These are phyloP conservation scores for Strobilomyces dryophilus DNA, from an alignment of 768 basidiomycete genomes.

Conservation along the genomic window DNA sequence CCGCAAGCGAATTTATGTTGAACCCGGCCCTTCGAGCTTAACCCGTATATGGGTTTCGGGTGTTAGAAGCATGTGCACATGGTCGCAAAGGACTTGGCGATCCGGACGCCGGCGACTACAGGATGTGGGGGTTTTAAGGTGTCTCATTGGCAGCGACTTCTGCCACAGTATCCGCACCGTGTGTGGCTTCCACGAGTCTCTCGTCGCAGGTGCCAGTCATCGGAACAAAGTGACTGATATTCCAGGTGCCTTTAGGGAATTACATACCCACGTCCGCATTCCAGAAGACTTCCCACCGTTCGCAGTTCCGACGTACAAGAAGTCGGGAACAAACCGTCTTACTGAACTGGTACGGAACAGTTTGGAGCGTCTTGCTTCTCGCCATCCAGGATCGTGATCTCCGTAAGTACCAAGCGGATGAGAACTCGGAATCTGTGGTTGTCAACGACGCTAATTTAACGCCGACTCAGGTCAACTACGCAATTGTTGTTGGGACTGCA, in stretches of 20 bases:
- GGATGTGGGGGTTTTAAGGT: slow-evolving; percentile 1
- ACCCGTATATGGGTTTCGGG: neutral
- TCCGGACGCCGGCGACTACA: slow-evolving; percentile 16
- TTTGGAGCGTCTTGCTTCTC: slow-evolving; percentile 3
- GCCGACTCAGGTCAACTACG: neutral
- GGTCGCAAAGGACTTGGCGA: neutral
- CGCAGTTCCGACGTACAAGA: slow-evolving; percentile 6
- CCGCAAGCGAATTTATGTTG: slow-evolving; percentile 8
- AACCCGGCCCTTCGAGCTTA: neutral
- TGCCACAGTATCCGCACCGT: neutral
- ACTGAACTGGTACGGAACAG: neutral
- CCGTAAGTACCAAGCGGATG: slow-evolving; percentile 8
- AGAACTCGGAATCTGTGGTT: neutral
- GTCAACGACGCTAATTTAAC: neutral
- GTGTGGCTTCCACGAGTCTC: neutral
- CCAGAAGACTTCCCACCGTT: neutral
- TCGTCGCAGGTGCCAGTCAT: slow-evolving; percentile 1
- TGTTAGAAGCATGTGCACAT: neutral
- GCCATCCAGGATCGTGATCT: slow-evolving; percentile 18
- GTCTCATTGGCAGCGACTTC: neutral
- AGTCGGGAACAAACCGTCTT: neutral
- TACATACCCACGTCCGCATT: neutral
- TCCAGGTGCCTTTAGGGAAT: neutral
- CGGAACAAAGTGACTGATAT: neutral
- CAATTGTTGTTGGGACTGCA: slow-evolving; percentile 1